A percentile compares a stretch with the other conserved stretches of the same genome.
phyloP scores from a whole-genome alignment of 2,329 filamentous ascomycete species.

The Delphinella strobiligena region DNA sequence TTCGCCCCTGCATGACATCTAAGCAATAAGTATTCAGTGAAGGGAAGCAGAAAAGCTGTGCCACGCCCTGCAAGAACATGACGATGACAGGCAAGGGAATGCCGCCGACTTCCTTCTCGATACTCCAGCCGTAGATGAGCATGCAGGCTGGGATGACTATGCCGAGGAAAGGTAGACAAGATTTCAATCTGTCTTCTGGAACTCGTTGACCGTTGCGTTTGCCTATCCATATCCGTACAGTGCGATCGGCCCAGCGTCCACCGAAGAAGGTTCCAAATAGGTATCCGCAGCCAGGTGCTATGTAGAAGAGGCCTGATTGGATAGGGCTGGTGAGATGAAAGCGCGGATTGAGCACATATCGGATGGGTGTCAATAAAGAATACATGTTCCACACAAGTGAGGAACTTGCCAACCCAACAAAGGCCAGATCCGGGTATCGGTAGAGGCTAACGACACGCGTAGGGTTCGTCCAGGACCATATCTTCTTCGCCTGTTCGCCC shows the following conservation, averaged over 20 bases:
- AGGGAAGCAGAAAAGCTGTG: slow-evolving; percentile 65
- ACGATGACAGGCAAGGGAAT: slow-evolving; percentile 54
- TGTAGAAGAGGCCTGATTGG: slow-evolving; percentile 59
- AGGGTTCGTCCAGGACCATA: slow-evolving; percentile 56
- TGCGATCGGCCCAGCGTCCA: slow-evolving; percentile 58
- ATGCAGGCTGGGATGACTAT: slow-evolving; percentile 48
- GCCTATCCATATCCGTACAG: slow-evolving; percentile 52
- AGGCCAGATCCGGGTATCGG: slow-evolving; percentile 55
- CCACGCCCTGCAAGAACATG: slow-evolving; percentile 64
- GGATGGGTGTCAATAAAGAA: slow-evolving; percentile 52
- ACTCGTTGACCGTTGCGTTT: slow-evolving; percentile 47
- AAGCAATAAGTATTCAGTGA: slow-evolving; percentile 70
- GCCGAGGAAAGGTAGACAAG: slow-evolving; percentile 44
- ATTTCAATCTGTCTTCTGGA: slow-evolving; percentile 56
- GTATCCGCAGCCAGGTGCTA: slow-evolving; percentile 61
- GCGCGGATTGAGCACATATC: slow-evolving; percentile 62
- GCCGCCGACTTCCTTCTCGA: slow-evolving; percentile 43
- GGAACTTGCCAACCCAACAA: slow-evolving; percentile 48
- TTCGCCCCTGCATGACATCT: slow-evolving; percentile 63
- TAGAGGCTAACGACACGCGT: slow-evolving; percentile 52
- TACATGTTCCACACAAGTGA: slow-evolving; percentile 69
- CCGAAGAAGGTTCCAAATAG: slow-evolving; percentile 53
- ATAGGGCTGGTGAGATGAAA: slow-evolving; percentile 56
- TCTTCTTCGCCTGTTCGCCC: slow-evolving; percentile 37
- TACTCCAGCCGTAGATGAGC: slow-evolving; percentile 56